These are phyloP conservation scores for Arabidopsis suecica DNA, from an alignment of 345 rosid genomes.

Conservation along the genomic window DNA sequence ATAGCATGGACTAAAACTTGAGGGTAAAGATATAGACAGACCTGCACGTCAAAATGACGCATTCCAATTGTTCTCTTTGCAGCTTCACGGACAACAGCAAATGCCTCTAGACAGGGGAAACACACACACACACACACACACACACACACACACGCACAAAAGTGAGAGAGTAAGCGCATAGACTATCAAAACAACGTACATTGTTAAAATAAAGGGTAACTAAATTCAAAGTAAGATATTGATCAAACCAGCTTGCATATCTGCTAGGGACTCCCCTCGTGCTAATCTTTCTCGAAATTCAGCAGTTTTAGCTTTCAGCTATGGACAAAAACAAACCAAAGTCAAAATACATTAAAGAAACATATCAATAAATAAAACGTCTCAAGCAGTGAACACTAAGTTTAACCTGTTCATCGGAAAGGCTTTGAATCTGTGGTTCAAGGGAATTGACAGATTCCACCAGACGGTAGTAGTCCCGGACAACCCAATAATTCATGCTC, in stretches of 20 bases:
- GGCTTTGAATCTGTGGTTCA: constrained; percentile 61
- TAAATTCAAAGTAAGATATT: constrained; percentile 1
- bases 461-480: constrained; percentile 81
- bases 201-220: background rate
- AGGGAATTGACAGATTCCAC: constrained; percentile 69
- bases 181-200: constrained; percentile 7
- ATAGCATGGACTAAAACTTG: constrained; percentile 10
- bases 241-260: constrained; percentile 83
- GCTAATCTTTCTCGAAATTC: constrained; percentile 74
- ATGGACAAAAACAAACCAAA: constrained; percentile 6
- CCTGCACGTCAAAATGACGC: constrained; percentile 99
- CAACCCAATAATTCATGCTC: constrained; percentile 89
- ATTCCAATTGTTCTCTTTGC: constrained; percentile 95
- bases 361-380: constrained; percentile 8
- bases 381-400: constrained; percentile 26
- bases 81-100: constrained; percentile 97
- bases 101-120: constrained; percentile 64
- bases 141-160: background rate
- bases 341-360: background rate
- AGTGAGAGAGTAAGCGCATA: constrained; percentile 18
- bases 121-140: background rate
- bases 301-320: constrained; percentile 80
- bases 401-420: constrained; percentile 81
- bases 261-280: constrained; percentile 69
- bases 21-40: constrained; percentile 31